Base-by-base conservation (phyloP, 202 grass and related monocot genomes). In the Hordeum pubiflorum region DNA sequence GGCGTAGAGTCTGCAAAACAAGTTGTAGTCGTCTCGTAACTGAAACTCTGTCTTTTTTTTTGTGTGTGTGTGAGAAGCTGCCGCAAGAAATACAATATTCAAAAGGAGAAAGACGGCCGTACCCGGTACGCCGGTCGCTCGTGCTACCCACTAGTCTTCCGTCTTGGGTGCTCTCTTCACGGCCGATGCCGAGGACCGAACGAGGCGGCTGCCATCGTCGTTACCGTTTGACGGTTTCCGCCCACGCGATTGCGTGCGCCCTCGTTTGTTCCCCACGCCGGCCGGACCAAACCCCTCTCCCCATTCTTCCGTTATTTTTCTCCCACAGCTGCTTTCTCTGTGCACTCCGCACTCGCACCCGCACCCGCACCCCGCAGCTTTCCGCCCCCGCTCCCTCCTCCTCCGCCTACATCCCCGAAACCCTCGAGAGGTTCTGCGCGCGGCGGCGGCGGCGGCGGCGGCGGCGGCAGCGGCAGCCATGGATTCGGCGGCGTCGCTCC, bases 401-500 rank as follows among this genome's bases (percentile, higher is more conserved):
- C 50, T 81, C 69, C 38, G 12, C 33, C 77, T 14, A 37, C 78
- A 24, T 36, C 40, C 10, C 57, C 34, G 54, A 79, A 82, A 78
- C 83, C 60, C 83, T 86, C 66, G 58, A 58, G 58, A 20, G 20
- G 17, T 29, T 15, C 60, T 59, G 36, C 22, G 32, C 17, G 56
- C 36, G 34, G 63, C 44, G 18, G 18, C 34, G 4, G 9, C 56
- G 23, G 40, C 11, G 20, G n/a, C 18, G 5, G 67, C 23, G 33
- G 68, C 52, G 26, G 7, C 55, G 22, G 39, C 10, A n/a, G n/a
- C 18, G 5, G 67, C 24, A 43, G 68, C 52, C 52, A 89, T 89
- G 87, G 83, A 86, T 52, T 33, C 83, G n/a, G 74, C 79, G n/a
- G 59, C 79, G 10, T 26, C 79, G 40, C 75, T 97, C 72, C 86